Evolutionary conservation across 345 rosid genomes (phyloP).

Genomic region (Mangifera indica): DNA sequence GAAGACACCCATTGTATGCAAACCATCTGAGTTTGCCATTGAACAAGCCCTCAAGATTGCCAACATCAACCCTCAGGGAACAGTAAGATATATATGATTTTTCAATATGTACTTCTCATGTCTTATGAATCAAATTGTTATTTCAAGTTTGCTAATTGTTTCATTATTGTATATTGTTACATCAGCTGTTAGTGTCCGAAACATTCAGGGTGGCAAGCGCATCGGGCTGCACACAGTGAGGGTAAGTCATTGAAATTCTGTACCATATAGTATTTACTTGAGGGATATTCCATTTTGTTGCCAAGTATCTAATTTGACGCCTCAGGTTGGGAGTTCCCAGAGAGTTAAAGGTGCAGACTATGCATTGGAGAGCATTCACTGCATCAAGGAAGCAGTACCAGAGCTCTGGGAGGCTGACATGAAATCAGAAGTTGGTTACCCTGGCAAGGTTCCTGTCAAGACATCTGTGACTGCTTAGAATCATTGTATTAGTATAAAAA

Average conservation of each 20-base stretch:
- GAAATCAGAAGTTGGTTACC: constrained; percentile 49
- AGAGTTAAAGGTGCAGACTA: constrained; percentile 69
- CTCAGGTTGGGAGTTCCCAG: constrained; percentile 60
- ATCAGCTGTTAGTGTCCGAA: constrained; percentile 81
- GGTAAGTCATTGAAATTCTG: constrained; percentile 35
- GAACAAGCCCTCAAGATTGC: constrained; percentile 61
- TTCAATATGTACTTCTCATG: background rate
- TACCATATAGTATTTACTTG: background rate
- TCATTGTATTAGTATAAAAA: background rate
- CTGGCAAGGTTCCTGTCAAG: constrained; percentile 57
- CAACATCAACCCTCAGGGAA: constrained; percentile 60
- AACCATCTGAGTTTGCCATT: constrained; percentile 65
- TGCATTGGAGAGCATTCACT: constrained; percentile 75
- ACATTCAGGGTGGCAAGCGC: constrained; percentile 75
- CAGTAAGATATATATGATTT: constrained; percentile 40
- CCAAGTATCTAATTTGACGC: background rate
- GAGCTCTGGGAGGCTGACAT: constrained; percentile 62
- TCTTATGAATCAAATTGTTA: background rate
- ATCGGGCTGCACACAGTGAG: constrained; percentile 66
- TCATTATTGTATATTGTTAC: background rate
- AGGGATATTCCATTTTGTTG: background rate
- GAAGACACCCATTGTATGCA: constrained; percentile 71
- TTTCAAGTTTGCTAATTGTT: background rate
- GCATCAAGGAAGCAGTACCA: constrained; percentile 63
- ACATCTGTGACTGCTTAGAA: constrained; percentile 77